Evolutionary conservation across 2,329 filamentous ascomycete genomes (phyloP).

Genomic region (Fusarium napiforme): DNA sequence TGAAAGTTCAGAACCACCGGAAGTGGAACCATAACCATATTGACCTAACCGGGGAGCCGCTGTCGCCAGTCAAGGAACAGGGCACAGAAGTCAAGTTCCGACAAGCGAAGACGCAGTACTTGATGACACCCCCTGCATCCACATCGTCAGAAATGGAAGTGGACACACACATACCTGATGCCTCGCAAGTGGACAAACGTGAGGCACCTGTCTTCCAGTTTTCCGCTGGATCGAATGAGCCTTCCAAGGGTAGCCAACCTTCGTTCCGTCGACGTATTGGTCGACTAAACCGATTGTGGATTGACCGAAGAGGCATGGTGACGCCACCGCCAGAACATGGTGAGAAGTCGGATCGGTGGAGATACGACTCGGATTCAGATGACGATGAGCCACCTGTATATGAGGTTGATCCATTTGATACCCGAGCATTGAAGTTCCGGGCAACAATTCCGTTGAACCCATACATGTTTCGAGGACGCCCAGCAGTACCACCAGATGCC

Average conservation of each 20-base stretch:
- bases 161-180: constrained; percentile 60
- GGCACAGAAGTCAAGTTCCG: constrained; percentile 72
- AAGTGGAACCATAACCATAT: constrained; percentile 92
- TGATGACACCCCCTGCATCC: constrained; percentile 72
- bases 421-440: constrained; percentile 68
- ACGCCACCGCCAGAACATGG: constrained; percentile 60
- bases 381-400: constrained; percentile 82
- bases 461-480: constrained; percentile 54
- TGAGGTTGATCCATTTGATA: constrained; percentile 77
- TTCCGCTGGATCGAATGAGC: constrained; percentile 55
- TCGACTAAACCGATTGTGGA: constrained; percentile 84
- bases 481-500: constrained; percentile 46
- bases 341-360: constrained; percentile 75
- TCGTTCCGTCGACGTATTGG: constrained; percentile 87
- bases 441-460: constrained; percentile 66
- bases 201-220: constrained; percentile 58
- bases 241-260: constrained; percentile 59
- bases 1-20: constrained; percentile 86
- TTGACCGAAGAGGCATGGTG: constrained; percentile 80
- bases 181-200: constrained; percentile 52
- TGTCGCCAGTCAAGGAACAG: constrained; percentile 80
- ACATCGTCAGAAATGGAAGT: constrained; percentile 67
- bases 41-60: constrained; percentile 85
- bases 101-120: constrained; percentile 76
- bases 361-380: constrained; percentile 88